A percentile compares a stretch with the other conserved stretches of the same genome.
Conservation (phyloP, 352 stramenopile genomes). For the Phytopythium ostracodes region DNA sequence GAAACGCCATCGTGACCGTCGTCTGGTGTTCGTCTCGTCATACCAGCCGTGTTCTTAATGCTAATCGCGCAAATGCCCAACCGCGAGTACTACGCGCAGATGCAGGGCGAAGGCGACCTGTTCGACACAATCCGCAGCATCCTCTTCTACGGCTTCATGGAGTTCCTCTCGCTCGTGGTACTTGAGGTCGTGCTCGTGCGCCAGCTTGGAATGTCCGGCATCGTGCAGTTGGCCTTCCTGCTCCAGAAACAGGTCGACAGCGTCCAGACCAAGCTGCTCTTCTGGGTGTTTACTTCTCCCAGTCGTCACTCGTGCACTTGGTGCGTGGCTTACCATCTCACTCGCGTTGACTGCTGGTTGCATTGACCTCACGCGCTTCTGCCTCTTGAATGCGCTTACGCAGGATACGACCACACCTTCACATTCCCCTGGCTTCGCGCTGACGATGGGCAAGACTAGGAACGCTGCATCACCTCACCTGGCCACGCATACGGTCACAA, state of each 20-base stretch:
- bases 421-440: slow-evolving; percentile 25
- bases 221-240: slow-evolving; percentile 33
- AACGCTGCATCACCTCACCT: neutral
- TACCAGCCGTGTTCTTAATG: slow-evolving; percentile 23
- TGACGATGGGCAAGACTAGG: neutral
- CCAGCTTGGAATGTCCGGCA: slow-evolving; percentile 22
- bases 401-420: slow-evolving; percentile 33
- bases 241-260: slow-evolving; percentile 24
- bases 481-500: neutral
- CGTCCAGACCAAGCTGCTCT: slow-evolving; percentile 32
- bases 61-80: slow-evolving; percentile 28
- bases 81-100: slow-evolving; percentile 24
- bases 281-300: slow-evolving; percentile 38
- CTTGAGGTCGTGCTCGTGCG: slow-evolving; percentile 17
- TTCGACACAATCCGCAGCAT: slow-evolving; percentile 22
- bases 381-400: neutral
- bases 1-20: neutral
- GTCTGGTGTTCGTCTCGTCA: neutral
- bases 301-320: slow-evolving; percentile 23
- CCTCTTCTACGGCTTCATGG: slow-evolving; percentile 28
- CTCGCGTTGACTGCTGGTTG: neutral
- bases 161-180: slow-evolving; percentile 30
- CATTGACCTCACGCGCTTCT: neutral
- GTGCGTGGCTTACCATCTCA: slow-evolving; percentile 9
- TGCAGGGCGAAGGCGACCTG: slow-evolving; percentile 18